phyloP scores from a whole-genome alignment of 257 asterid species.

The Solanum neorickii region DNA sequence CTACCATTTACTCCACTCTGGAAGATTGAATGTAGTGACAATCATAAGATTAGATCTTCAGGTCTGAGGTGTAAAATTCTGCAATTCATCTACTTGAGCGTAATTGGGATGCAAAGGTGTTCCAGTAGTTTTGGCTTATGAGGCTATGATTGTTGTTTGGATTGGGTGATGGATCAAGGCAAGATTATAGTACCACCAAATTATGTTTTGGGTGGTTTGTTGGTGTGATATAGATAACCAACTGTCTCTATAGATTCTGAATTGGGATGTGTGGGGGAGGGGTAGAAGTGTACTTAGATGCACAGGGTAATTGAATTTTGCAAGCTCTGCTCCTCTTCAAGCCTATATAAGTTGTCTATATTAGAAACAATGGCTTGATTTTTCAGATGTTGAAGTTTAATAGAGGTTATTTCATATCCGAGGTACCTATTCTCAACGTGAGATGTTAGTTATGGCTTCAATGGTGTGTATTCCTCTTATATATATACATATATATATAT shows the following conservation, averaged over 20 bases:
- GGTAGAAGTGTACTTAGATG: neutral
- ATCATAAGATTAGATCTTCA: neutral
- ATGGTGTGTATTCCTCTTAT: neutral
- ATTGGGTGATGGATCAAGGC: neutral
- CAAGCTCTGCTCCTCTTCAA: neutral
- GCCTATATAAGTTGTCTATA: neutral
- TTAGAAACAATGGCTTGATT: neutral
- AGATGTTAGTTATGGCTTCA: neutral
- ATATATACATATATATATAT: neutral
- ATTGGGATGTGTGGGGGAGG: neutral
- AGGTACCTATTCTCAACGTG: neutral
- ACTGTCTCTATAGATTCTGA: neutral
- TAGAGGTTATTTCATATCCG: neutral
- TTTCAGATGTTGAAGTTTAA: neutral
- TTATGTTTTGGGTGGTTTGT: neutral
- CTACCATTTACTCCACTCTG: neutral
- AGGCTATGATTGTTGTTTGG: neutral
- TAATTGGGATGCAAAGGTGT: neutral
- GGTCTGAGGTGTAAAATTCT: neutral
- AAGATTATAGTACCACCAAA: neutral
- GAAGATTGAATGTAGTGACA: neutral
- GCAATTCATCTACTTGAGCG: neutral
- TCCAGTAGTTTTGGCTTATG: neutral
- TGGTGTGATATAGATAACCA: neutral
- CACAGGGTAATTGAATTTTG: neutral